A percentile compares a stretch with the other conserved stretches of the same genome.
These are phyloP conservation scores for Solanum clarkiae DNA, from an alignment of 257 asterid species.

Conservation along the genomic window DNA sequence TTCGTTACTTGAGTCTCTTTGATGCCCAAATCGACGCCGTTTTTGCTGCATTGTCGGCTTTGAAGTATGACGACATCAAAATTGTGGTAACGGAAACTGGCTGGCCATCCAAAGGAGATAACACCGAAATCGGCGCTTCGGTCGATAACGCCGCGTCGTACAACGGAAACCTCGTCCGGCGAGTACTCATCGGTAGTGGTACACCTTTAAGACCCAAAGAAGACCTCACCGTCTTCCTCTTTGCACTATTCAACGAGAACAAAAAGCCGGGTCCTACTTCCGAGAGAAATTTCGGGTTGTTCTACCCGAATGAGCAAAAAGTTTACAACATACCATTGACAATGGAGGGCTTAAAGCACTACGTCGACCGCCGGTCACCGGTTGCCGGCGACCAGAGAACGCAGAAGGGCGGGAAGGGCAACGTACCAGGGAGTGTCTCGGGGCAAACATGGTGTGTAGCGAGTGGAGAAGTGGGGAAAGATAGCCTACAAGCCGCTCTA, in stretches of 20 bases:
- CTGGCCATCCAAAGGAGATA: slow-evolving; percentile 94
- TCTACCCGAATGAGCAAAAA: slow-evolving; percentile 61
- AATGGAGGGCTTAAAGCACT: slow-evolving; percentile 31
- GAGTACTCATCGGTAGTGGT: slow-evolving; percentile 72
- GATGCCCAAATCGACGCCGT: slow-evolving; percentile 96
- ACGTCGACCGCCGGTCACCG: slow-evolving; percentile 21
- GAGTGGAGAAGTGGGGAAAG: slow-evolving; percentile 38
- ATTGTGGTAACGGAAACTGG: slow-evolving; percentile 69
- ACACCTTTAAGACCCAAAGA: slow-evolving; percentile 67
- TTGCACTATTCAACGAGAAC: slow-evolving; percentile 90
- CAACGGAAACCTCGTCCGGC: slow-evolving; percentile 57
- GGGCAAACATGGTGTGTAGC: slow-evolving; percentile 96
- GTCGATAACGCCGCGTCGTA: slow-evolving; percentile 75
- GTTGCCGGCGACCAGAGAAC: slow-evolving; percentile 21
- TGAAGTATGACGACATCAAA: slow-evolving; percentile 50
- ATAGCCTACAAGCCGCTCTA: slow-evolving; percentile 62
- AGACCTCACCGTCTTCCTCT: slow-evolving; percentile 50
- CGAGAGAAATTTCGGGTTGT: slow-evolving; percentile 82
- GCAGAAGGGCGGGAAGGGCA: slow-evolving; percentile 18
- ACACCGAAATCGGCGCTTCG: slow-evolving; percentile 63
- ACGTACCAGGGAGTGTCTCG: slow-evolving; percentile 9
- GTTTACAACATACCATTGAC: slow-evolving; percentile 74
- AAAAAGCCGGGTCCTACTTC: slow-evolving; percentile 72
- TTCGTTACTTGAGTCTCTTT: slow-evolving; percentile 55
- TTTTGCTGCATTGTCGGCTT: slow-evolving; percentile 61